These are phyloP conservation scores for Inga leiocalycina DNA, from an alignment of 306 rosid genomes.

Conservation along the genomic window DNA sequence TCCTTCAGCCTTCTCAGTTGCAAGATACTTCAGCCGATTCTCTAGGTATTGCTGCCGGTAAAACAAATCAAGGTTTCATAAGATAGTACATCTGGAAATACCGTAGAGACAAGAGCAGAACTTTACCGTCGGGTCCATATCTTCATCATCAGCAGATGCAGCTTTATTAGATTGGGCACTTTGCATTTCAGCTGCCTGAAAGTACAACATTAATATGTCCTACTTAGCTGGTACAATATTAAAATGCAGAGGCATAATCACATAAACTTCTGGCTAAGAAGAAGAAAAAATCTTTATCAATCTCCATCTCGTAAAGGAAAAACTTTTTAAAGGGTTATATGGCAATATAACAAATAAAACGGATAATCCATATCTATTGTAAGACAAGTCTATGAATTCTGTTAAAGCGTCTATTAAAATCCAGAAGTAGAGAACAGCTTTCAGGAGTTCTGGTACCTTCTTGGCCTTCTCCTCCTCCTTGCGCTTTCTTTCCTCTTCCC, in stretches of 20 bases:
- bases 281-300: background rate
- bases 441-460: constrained; percentile 40
- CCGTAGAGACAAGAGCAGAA: constrained; percentile 1
- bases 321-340: background rate
- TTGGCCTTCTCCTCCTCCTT: constrained; percentile 84
- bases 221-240: background rate
- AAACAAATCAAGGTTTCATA: constrained; percentile 14
- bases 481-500: constrained; percentile 70
- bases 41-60: constrained; percentile 78
- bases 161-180: constrained; percentile 49
- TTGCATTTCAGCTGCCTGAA: constrained; percentile 49
- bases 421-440: background rate
- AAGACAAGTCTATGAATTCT: background rate
- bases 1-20: constrained; percentile 54
- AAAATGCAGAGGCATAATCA: background rate
- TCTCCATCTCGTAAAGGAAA: background rate
- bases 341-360: background rate
- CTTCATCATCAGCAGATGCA: constrained; percentile 63
- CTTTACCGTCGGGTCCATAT: constrained; percentile 90
- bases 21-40: constrained; percentile 77
- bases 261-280: background rate
- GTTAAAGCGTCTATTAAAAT: background rate
- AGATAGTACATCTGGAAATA: background rate
- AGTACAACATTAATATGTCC: background rate
- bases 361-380: background rate